phyloP scores from a whole-genome alignment of 2,329 filamentous ascomycete species.

The Metarhizium rileyi region DNA sequence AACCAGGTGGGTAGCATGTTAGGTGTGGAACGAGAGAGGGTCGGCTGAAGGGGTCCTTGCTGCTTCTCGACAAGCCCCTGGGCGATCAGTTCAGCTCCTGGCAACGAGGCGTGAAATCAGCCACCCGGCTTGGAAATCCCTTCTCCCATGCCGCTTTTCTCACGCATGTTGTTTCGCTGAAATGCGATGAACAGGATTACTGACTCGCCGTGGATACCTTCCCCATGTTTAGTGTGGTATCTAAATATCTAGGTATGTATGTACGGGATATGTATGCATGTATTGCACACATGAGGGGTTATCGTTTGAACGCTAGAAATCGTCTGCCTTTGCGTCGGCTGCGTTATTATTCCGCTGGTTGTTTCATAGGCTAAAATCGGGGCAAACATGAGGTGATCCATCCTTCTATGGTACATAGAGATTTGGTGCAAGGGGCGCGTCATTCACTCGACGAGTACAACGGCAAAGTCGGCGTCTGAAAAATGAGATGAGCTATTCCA shows the following conservation, averaged over 20 bases:
- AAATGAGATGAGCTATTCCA: neutral
- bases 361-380: neutral
- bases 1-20: neutral
- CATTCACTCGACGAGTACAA: neutral
- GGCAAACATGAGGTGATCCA: neutral
- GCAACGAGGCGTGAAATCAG: neutral
- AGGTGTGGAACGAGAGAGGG: neutral
- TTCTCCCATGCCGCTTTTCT: neutral
- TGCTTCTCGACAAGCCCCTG: constrained; percentile 2
- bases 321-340: neutral
- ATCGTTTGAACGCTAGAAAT: too few species aligned
- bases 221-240: neutral
- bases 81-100: constrained; percentile 1
- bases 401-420: neutral
- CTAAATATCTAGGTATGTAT: too few species aligned
- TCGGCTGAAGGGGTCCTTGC: constrained; percentile 4
- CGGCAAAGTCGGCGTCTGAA: neutral
- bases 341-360: neutral
- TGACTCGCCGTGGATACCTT: neutral
- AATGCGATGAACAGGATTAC: neutral
- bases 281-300: too few species aligned
- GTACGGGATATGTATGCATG: too few species aligned
- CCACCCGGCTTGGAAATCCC: neutral
- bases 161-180: neutral
- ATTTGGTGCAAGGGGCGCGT: neutral